phyloP scores from a whole-genome alignment of 2,329 filamentous ascomycete species.

The Penicillium sp. region DNA sequence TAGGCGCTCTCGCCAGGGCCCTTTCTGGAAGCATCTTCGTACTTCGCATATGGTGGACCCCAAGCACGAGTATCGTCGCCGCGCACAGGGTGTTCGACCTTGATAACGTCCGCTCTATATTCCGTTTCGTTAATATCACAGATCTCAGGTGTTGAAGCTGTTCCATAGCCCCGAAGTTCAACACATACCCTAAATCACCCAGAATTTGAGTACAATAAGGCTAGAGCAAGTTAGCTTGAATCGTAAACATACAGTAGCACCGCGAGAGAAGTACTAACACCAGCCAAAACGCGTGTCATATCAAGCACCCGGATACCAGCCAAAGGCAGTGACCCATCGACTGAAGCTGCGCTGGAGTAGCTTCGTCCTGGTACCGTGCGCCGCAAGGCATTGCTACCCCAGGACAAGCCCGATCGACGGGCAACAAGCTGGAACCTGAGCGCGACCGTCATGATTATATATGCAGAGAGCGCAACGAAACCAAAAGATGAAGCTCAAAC shows the following conservation, averaged over 20 bases:
- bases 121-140: not conserved
- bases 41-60: constrained; percentile 90
- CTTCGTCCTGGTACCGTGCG: constrained; percentile 30
- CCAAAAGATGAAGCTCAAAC: not conserved
- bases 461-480: not conserved
- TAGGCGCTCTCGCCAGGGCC: constrained; percentile 90
- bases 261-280: constrained; percentile 59
- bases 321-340: constrained; percentile 62
- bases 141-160: not conserved
- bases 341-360: constrained; percentile 44
- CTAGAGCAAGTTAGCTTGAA: constrained; percentile 48
- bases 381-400: constrained; percentile 23
- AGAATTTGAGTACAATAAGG: constrained; percentile 97
- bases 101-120: constrained; percentile 86
- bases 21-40: constrained; percentile 58
- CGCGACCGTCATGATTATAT: constrained; percentile 26
- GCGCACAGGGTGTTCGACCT: constrained; percentile 87
- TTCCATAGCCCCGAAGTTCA: not conserved
- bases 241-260: not conserved
- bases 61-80: constrained; percentile 95
- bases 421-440: constrained; percentile 28
- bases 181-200: constrained; percentile 83
- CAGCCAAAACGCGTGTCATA: constrained; percentile 93
- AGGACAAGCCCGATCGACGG: constrained; percentile 23
- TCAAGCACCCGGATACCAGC: constrained; percentile 87